A percentile compares a stretch with the other conserved stretches of the same genome.
Conservation (phyloP, 352 stramenopile genomes). For the Globisporangium spiculum region DNA sequence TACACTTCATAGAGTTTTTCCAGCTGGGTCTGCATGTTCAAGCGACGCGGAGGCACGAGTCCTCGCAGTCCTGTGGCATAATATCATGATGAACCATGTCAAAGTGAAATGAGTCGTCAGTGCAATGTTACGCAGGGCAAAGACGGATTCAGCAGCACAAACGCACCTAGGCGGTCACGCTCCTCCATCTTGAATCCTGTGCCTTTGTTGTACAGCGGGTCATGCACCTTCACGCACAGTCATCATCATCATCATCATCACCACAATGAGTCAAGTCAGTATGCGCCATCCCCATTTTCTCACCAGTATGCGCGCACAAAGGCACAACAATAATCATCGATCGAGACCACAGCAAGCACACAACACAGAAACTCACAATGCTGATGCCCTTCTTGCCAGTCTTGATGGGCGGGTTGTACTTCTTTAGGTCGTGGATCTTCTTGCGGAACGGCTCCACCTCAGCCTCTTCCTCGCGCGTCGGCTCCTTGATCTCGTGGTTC, state of each 20-base stretch:
- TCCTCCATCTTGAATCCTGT: slow-evolving; percentile 84
- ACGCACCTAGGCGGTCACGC: slow-evolving; percentile 75
- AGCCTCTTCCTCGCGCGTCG: slow-evolving; percentile 28
- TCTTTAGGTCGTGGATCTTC: slow-evolving; percentile 61
- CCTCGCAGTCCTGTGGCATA: slow-evolving; percentile 58
- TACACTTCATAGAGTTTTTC: slow-evolving; percentile 76
- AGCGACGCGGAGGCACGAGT: slow-evolving; percentile 71
- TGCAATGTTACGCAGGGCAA: not conserved
- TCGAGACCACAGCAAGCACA: not conserved
- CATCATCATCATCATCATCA: not conserved
- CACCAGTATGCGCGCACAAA: not conserved
- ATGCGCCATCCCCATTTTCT: not conserved
- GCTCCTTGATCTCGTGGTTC: slow-evolving; percentile 34
- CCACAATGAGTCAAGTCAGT: not conserved
- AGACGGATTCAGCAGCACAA: not conserved
- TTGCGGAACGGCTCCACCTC: slow-evolving; percentile 47
- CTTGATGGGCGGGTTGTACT: slow-evolving; percentile 80
- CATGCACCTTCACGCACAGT: slow-evolving; percentile 40
- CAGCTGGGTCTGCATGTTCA: slow-evolving; percentile 71
- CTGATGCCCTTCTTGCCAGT: slow-evolving; percentile 72
- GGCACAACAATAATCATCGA: not conserved
- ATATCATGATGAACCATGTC: not conserved
- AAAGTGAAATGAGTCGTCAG: not conserved
- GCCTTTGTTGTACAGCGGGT: slow-evolving; percentile 89
- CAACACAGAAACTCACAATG: slow-evolving; percentile 38